phyloP scores from a whole-genome alignment of 78 protist species.

The Neovahlkampfia damariscottae region DNA sequence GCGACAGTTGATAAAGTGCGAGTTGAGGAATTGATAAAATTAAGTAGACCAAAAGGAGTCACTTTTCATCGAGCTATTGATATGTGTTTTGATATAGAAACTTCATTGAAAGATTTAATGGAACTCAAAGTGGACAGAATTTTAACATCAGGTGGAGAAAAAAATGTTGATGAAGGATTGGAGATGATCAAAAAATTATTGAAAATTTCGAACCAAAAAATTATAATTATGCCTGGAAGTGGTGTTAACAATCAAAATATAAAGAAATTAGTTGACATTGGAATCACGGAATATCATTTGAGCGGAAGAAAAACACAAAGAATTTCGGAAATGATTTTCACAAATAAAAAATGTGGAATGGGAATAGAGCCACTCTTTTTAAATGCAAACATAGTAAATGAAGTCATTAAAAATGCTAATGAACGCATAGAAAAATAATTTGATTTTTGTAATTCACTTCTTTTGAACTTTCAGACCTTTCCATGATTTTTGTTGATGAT shows the following conservation, averaged over 20 bases:
- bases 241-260: neutral
- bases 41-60: neutral
- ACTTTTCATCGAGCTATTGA: conserved; percentile 15
- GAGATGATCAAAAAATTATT: neutral
- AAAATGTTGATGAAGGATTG: neutral
- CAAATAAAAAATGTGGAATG: too few species aligned
- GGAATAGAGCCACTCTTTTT: too few species aligned
- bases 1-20: neutral
- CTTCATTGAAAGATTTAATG: neutral
- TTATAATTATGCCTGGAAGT: conserved; percentile 2
- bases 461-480: too few species aligned
- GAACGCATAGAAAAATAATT: too few species aligned
- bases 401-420: too few species aligned
- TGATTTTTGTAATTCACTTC: too few species aligned
- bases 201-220: neutral
- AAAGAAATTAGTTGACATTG: neutral
- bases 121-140: neutral
- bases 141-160: conserved; percentile 1
- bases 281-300: neutral
- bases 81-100: neutral
- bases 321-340: too few species aligned
- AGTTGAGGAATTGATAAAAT: neutral
- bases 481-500: too few species aligned
- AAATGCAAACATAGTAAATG: too few species aligned
- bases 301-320: conserved; percentile 12